Evolutionary conservation across 164 flowering plant species (phyloP).

Genomic region (Cinnamomum chago): DNA sequence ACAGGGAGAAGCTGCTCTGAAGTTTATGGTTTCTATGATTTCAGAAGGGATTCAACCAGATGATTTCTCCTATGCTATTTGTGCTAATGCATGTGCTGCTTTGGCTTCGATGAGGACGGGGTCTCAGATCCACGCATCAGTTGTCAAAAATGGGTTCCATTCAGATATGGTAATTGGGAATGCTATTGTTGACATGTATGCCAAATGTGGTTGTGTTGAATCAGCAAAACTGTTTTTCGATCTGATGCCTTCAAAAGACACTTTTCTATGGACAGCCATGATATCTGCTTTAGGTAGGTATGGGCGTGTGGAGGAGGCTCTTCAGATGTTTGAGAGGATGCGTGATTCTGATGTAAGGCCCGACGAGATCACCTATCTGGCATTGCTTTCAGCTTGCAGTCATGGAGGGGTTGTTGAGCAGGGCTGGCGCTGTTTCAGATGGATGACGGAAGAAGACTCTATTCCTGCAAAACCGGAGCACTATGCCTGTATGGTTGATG

Average conservation of each 20-base stretch:
- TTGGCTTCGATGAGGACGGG: constrained; percentile 21
- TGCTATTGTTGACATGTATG: constrained; percentile 23
- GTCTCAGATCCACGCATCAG: constrained; percentile 18
- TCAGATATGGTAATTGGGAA: constrained; percentile 17
- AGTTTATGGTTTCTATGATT: constrained; percentile 13
- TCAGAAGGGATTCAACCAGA: constrained; percentile 19
- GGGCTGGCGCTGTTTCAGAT: constrained; percentile 18
- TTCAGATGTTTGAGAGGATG: constrained; percentile 23
- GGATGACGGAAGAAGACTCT: constrained; percentile 14
- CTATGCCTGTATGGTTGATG: constrained; percentile 26
- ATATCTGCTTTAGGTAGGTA: constrained; percentile 17
- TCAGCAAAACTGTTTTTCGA: constrained; percentile 19
- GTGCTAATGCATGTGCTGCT: constrained; percentile 18
- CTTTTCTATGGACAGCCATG: constrained; percentile 23
- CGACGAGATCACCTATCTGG: constrained; percentile 21
- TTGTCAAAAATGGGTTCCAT: constrained; percentile 20
- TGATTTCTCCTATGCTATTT: constrained; percentile 19
- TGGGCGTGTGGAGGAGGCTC: constrained; percentile 17
- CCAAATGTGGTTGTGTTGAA: constrained; percentile 23
- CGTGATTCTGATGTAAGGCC: constrained; percentile 9
- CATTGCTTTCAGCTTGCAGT: constrained; percentile 23
- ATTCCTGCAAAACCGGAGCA: constrained; percentile 19
- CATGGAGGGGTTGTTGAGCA: constrained; percentile 28
- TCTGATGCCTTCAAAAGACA: constrained; percentile 12
- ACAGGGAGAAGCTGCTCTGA: constrained; percentile 13